Conservation (phyloP, 23 red algal species). For the Gracilaria domingensis region DNA sequence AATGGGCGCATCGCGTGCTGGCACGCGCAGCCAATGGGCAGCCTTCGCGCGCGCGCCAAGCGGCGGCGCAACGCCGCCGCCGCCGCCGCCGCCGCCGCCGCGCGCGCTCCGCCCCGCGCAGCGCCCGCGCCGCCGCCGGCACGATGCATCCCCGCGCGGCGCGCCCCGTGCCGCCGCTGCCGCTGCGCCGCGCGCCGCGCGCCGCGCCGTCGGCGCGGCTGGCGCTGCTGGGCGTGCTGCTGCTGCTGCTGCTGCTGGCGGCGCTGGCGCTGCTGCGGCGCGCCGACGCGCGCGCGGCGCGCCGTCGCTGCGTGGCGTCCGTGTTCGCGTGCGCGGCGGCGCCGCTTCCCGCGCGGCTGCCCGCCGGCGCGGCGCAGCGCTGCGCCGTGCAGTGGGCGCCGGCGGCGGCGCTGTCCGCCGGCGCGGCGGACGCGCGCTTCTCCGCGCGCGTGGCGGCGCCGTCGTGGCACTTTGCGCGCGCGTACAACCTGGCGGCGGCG, state of each 20-base stretch:
- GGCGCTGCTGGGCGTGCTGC: not conserved
- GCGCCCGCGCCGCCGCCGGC: not conserved
- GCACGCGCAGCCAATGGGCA: no score
- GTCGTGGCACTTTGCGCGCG: constrained; percentile 61
- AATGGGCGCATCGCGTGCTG: no score
- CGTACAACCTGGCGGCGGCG: constrained; percentile 73
- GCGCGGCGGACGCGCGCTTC: not conserved
- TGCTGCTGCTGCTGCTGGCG: not conserved
- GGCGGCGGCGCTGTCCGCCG: not conserved
- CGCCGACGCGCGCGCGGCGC: not conserved
- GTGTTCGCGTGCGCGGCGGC: not conserved
- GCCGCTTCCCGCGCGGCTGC: not conserved
- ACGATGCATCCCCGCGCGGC: not conserved
- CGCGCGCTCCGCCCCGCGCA: not conserved
- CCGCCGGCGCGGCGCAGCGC: not conserved
- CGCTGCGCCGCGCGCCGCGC: not conserved
- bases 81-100: not conserved
- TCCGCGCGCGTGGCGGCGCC: not conserved
- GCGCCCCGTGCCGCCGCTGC: not conserved
- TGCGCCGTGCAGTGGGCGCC: no score
- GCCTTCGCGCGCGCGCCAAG: no score
- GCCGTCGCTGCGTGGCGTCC: not conserved
- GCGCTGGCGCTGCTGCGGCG: not conserved
- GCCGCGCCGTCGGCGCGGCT: not conserved
- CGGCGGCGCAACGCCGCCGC: no score